phyloP scores from a whole-genome alignment of 768 basidiomycete species.

The Harrya chromipes region DNA sequence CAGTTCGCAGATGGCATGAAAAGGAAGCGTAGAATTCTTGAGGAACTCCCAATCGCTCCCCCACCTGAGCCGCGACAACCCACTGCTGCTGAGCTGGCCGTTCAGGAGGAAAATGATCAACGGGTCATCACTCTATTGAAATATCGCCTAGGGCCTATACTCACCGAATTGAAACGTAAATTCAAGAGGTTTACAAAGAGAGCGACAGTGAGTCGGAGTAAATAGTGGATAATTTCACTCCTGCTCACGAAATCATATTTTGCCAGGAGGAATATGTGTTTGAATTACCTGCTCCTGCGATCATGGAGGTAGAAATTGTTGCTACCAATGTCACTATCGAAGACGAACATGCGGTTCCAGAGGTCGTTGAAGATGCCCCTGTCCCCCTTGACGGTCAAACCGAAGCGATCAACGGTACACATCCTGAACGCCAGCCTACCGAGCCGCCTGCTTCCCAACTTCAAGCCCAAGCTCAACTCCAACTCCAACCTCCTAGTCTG shows the following conservation, averaged over 20 bases:
- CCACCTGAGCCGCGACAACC: constrained; percentile 84
- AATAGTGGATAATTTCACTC: background rate
- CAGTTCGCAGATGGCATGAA: constrained; percentile 88
- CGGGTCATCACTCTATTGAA: constrained; percentile 77
- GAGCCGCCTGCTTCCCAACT: constrained; percentile 29
- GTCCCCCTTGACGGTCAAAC: constrained; percentile 25
- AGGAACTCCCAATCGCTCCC: constrained; percentile 84
- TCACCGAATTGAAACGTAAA: constrained; percentile 87
- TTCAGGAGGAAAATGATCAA: constrained; percentile 81
- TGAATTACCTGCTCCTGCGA: constrained; percentile 33
- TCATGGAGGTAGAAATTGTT: constrained; percentile 32
- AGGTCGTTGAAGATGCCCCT: constrained; percentile 38
- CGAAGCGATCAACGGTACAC: constrained; percentile 41
- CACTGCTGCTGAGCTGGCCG: constrained; percentile 73
- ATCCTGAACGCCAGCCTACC: constrained; percentile 12
- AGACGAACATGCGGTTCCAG: constrained; percentile 41
- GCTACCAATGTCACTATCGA: constrained; percentile 39
- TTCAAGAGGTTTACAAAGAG: constrained; percentile 86
- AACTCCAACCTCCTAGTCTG: constrained; percentile 34
- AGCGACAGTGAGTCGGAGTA: constrained; percentile 54
- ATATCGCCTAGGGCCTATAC: constrained; percentile 85
- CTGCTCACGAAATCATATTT: constrained; percentile 10
- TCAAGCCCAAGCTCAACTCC: constrained; percentile 37
- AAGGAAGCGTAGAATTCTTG: constrained; percentile 78
- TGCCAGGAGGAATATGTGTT: constrained; percentile 74